Base-by-base conservation (phyloP, 352 stramenopile genomes). In the Phytophthora niederhauseri region DNA sequence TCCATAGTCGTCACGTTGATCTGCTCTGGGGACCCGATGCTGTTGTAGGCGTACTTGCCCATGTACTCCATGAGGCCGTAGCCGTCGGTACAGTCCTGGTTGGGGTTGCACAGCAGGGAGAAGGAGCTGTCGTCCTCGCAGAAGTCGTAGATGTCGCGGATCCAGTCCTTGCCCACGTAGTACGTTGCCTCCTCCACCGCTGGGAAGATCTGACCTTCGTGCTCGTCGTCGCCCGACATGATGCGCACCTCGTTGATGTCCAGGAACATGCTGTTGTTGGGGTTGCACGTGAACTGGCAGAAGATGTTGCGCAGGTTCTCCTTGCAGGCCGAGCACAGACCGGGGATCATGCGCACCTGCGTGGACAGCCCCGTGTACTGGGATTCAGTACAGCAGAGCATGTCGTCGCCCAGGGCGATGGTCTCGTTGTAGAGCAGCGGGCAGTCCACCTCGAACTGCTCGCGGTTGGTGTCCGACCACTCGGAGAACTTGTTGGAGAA, bases 261-360 rank as follows among this genome's bases (percentile, higher is more conserved):
- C n/a, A 89, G 57, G 65, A 91, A 89, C 55, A 87, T 73, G 14
- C 75, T 82, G 70, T 91, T 89, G 70, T 84, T 88, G 9, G 82
- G 82, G 59, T 73, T 87, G 66, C 82, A 91, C 28, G 82, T 82
- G 59, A 89, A 85, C 54, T 87, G 77, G 48, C 82, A 91, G 61
- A 82, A 88, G 26, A 89, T 75, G 66, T 91, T 88, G 62, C 81
- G 82, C 60, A 91, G 71, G 43, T 89, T 87, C 41, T 86, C 70
- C 66, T 91, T 89, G 55, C 81, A 89, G 6, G 80, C 64, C 14
- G 80, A 81, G 57, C 82, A 91, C 30, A 83, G 64, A 11, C 82
- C 81, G 2, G 75, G 73, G 45, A 91, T 88, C 81, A 86, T 85
- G 5, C 76, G 77, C 19, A 89, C 77, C 55, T 91, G 83, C 11